Percentiles rank a stretch among this genome's conserved stretches.
Conservation (phyloP, 768 basidiomycete genomes). For the Kwoniella sp. region DNA sequence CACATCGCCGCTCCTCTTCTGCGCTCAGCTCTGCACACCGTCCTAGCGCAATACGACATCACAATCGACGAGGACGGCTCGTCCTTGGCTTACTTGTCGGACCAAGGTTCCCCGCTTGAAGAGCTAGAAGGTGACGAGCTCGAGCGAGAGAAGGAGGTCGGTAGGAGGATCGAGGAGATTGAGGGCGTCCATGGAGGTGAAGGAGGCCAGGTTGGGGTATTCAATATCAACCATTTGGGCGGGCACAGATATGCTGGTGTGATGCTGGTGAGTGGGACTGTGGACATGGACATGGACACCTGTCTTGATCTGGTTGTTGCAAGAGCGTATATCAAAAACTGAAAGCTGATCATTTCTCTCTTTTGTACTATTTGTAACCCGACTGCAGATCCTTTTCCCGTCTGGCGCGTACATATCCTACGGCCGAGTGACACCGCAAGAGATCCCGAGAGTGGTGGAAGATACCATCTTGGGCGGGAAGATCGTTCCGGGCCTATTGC, state of each 20-base stretch:
- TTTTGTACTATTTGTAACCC: no score
- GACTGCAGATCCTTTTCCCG: slow-evolving; percentile 76
- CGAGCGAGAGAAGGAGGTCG: slow-evolving; percentile 65
- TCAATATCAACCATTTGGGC: slow-evolving; percentile 86
- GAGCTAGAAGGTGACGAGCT: slow-evolving; percentile 62
- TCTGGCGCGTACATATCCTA: slow-evolving; percentile 88
- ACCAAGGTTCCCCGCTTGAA: slow-evolving; percentile 65
- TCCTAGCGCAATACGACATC: slow-evolving; percentile 66
- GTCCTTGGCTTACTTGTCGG: slow-evolving; percentile 45
- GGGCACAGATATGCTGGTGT: slow-evolving; percentile 93
- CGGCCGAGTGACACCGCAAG: slow-evolving; percentile 86
- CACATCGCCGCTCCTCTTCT: slow-evolving; percentile 72
- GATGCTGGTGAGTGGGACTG: slow-evolving; percentile 72
- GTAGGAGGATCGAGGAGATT: slow-evolving; percentile 60
- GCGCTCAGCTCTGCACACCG: slow-evolving; percentile 54
- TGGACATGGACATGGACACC: neutral
- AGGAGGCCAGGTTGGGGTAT: slow-evolving; percentile 67
- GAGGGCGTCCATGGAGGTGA: slow-evolving; percentile 65
- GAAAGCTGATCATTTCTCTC: neutral
- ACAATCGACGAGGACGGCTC: slow-evolving; percentile 39
- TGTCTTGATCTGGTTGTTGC: slow-evolving; percentile 11
- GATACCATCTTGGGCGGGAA: slow-evolving; percentile 84
- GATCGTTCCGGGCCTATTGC: slow-evolving; percentile 79
- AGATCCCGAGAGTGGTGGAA: slow-evolving; percentile 64
- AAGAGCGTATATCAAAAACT: neutral